A percentile compares a stretch with the other conserved stretches of the same genome.
These are phyloP conservation scores for Linnemannia hyalina DNA, from an alignment of 192 early-diverging fungal genomes.

Conservation along the genomic window DNA sequence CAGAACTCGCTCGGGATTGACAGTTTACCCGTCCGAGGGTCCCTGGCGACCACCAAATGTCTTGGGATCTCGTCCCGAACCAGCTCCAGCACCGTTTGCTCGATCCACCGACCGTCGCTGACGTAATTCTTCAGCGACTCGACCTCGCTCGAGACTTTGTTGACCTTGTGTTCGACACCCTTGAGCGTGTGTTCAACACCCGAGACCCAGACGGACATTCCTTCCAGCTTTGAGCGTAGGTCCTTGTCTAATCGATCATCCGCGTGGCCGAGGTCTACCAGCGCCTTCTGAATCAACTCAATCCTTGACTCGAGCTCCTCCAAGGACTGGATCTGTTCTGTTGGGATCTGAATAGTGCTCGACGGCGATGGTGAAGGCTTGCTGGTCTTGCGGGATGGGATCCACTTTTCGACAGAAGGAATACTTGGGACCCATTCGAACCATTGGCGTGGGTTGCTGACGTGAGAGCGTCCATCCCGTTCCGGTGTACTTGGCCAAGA, in stretches of 20 bases:
- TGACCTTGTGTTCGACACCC: slow-evolving; percentile 21
- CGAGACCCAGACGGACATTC: slow-evolving; percentile 19
- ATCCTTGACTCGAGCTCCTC: slow-evolving; percentile 39
- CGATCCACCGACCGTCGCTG: slow-evolving; percentile 37
- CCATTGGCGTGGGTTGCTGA: neutral
- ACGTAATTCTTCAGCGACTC: slow-evolving; percentile 25
- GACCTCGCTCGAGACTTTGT: slow-evolving; percentile 23
- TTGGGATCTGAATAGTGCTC: slow-evolving; percentile 28
- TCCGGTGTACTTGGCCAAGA: neutral
- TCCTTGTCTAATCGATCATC: slow-evolving; percentile 27
- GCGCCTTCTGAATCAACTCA: slow-evolving; percentile 36
- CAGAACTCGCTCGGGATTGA: slow-evolving; percentile 38
- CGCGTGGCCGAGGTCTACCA: slow-evolving; percentile 16
- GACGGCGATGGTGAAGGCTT: neutral
- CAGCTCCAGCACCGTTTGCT: slow-evolving; percentile 37
- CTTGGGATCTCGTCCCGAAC: slow-evolving; percentile 37
- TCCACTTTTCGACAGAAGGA: slow-evolving; percentile 31
- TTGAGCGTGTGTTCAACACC: slow-evolving; percentile 27
- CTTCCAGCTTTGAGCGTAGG: neutral
- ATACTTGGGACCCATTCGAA: slow-evolving; percentile 32
- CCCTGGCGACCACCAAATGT: slow-evolving; percentile 40
- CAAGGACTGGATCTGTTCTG: slow-evolving; percentile 28
- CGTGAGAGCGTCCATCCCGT: too few relatives aligned
- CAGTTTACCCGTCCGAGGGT: slow-evolving; percentile 24
- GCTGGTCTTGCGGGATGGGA: neutral